Conservation (phyloP, 495 filamentous ascomycete species). For the Podospora anserina region DNA sequence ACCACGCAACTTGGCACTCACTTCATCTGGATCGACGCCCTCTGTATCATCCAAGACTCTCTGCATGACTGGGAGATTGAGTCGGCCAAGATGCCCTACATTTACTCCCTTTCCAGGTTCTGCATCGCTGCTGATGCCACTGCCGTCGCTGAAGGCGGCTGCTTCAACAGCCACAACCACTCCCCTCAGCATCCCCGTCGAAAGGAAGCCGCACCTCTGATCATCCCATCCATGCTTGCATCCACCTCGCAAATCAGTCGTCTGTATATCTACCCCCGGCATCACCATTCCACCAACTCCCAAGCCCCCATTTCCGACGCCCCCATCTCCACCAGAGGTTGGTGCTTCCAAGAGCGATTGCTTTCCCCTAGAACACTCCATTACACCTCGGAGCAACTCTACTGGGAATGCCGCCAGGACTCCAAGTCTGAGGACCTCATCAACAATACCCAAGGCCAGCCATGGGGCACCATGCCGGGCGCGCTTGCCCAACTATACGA, state of each 20-base stretch:
- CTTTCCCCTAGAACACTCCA: not conserved
- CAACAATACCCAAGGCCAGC: too few relatives aligned
- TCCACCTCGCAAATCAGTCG: too few relatives aligned
- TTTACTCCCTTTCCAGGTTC: not conserved
- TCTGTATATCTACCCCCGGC: too few relatives aligned
- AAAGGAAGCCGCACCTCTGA: too few relatives aligned
- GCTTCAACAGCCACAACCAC: too few relatives aligned
- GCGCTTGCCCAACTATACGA: too few relatives aligned
- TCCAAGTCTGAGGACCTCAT: too few relatives aligned
- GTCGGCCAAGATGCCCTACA: not conserved
- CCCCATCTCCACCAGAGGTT: not conserved
- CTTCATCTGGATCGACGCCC: not conserved
- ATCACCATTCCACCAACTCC: not conserved
- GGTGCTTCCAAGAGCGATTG: not conserved
- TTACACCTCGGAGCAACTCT: not conserved
- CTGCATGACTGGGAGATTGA: not conserved
- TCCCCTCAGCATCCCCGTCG: too few relatives aligned
- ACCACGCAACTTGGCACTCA: not conserved
- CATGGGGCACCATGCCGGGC: too few relatives aligned
- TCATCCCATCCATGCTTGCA: too few relatives aligned
- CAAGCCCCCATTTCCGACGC: not conserved
- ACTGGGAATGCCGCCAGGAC: not conserved
- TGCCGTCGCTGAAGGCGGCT: too few relatives aligned
- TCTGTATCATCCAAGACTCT: not conserved
- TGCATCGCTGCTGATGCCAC: not conserved